Percentiles rank a stretch among this genome's conserved stretches.
Evolutionary conservation across 208 protist species (phyloP).

Genomic region (Trypanosoma lewisi): DNA sequence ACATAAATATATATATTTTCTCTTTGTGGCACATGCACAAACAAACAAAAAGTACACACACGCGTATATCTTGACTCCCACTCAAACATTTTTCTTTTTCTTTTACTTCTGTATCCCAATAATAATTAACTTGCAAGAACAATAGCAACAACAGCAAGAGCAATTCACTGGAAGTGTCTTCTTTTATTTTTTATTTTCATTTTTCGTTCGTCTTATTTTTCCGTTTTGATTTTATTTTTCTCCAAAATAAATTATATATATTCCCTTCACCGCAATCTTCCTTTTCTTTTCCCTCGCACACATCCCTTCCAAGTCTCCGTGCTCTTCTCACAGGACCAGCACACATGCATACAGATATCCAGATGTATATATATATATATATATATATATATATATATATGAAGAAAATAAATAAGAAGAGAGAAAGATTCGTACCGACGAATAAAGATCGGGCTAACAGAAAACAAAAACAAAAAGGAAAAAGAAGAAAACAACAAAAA

Average conservation of each 20-base stretch:
- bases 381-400: slow-evolving; percentile 4
- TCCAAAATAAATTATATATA: slow-evolving; percentile 12
- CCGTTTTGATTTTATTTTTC: neutral
- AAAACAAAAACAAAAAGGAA: neutral
- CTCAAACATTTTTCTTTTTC: too few relatives aligned
- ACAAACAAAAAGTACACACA: too few relatives aligned
- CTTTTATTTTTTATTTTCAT: neutral
- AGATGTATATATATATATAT: neutral
- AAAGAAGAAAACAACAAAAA: too few relatives aligned
- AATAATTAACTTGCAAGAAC: too few relatives aligned
- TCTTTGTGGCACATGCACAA: too few relatives aligned
- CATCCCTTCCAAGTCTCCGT: too few relatives aligned
- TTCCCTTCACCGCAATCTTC: too few relatives aligned
- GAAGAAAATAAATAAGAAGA: neutral
- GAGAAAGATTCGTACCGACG: slow-evolving; percentile 7
- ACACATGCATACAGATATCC: slow-evolving; percentile 4
- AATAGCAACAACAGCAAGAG: too few relatives aligned
- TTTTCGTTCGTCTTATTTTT: neutral
- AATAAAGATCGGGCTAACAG: neutral
- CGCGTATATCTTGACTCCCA: too few relatives aligned
- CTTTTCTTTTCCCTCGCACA: too few relatives aligned
- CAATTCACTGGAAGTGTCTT: neutral
- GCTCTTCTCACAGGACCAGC: neutral
- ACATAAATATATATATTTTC: too few relatives aligned
- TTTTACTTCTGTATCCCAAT: too few relatives aligned